A percentile compares a stretch with the other conserved stretches of the same genome.
These are phyloP conservation scores for Paracamarosporium sp. DNA, from an alignment of 2,329 filamentous ascomycete genomes.

Conservation along the genomic window DNA sequence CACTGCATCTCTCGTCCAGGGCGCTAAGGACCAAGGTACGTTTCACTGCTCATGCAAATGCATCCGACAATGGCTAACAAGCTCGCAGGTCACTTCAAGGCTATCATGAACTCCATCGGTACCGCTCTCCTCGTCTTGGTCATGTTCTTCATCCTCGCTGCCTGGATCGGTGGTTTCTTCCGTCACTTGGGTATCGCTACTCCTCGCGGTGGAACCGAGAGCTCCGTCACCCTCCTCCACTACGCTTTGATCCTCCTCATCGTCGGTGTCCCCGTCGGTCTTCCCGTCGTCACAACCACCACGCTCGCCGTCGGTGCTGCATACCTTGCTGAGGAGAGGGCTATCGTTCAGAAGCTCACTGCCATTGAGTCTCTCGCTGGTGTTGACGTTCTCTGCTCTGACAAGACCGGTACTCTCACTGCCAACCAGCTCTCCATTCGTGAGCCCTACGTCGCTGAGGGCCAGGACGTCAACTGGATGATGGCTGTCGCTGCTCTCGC, in stretches of 20 bases:
- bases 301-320: constrained; percentile 79
- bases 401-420: constrained; percentile 81
- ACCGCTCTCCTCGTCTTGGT: constrained; percentile 76
- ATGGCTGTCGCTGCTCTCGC: constrained; percentile 80
- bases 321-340: constrained; percentile 78
- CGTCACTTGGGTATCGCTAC: constrained; percentile 70
- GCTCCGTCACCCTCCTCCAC: constrained; percentile 66
- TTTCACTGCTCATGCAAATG: constrained; percentile 10
- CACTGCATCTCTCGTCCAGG: constrained; percentile 76
- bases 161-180: constrained; percentile 83
- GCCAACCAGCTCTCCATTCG: constrained; percentile 78
- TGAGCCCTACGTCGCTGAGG: constrained; percentile 78
- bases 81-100: constrained; percentile 71
- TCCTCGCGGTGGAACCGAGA: constrained; percentile 56
- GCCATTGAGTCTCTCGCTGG: constrained; percentile 72
- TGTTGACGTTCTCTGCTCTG: constrained; percentile 81
- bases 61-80: background rate
- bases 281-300: constrained; percentile 79
- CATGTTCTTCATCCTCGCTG: constrained; percentile 76
- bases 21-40: constrained; percentile 73
- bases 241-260: constrained; percentile 64
- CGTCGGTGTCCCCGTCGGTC: constrained; percentile 79
- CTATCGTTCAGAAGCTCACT: constrained; percentile 80
- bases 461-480: constrained; percentile 83
- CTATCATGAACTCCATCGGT: constrained; percentile 83